Conservation (phyloP, 2,329 filamentous ascomycete genomes). For the Xylariaceae sp. region DNA sequence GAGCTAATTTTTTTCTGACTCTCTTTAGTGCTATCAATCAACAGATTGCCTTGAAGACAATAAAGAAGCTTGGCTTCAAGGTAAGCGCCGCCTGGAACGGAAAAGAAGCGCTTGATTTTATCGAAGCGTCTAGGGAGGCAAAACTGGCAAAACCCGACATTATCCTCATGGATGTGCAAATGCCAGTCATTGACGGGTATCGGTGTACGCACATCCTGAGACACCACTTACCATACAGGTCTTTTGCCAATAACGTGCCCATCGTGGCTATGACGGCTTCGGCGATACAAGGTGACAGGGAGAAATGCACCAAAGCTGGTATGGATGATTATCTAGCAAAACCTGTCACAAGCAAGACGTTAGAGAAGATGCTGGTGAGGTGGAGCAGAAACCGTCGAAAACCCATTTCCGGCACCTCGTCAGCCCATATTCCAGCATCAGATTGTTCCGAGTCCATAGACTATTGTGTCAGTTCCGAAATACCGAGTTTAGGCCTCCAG, state of each 20-base stretch:
- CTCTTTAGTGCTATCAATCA: conserved; percentile 66
- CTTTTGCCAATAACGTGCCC: conserved; percentile 65
- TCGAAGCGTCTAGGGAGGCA: conserved; percentile 59
- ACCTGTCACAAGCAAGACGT: conserved; percentile 70
- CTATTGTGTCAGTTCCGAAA: conserved; percentile 43
- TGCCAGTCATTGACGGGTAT: conserved; percentile 80
- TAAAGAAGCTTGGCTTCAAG: conserved; percentile 74
- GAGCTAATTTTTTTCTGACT: too few species aligned
- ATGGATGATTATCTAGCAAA: conserved; percentile 82
- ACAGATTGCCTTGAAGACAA: conserved; percentile 77
- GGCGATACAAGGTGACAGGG: conserved; percentile 76
- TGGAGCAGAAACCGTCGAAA: conserved; percentile 58
- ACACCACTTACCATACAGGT: conserved; percentile 69
- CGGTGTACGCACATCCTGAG: conserved; percentile 75
- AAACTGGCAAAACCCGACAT: conserved; percentile 68
- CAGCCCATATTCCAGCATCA: conserved; percentile 42
- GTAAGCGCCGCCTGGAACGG: conserved; percentile 79
- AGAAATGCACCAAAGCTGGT: conserved; percentile 74
- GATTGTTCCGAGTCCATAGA: conserved; percentile 55
- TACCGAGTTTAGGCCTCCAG: conserved; percentile 28
- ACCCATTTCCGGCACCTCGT: conserved; percentile 24
- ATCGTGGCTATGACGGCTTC: conserved; percentile 85
- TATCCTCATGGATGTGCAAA: conserved; percentile 80
- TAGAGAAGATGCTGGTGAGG: conserved; percentile 74
- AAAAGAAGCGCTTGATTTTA: conserved; percentile 77